A percentile compares a stretch with the other conserved stretches of the same genome.
Conservation (phyloP, 2,329 filamentous ascomycete genomes). For the Pseudocercospora cruenta region DNA sequence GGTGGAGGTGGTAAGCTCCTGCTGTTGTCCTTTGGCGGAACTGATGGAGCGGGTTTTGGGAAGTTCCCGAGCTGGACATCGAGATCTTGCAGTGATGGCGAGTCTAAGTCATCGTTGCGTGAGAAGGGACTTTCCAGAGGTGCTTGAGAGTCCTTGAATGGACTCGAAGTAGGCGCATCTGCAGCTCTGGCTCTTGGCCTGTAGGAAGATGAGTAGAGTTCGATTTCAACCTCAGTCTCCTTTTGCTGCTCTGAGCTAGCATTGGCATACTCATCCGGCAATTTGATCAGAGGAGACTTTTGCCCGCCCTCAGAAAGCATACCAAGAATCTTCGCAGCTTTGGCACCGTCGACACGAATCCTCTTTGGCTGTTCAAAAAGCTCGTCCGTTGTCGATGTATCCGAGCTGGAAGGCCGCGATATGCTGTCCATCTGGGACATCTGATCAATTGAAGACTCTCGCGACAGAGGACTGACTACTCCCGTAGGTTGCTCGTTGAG, state of each 20-base stretch:
- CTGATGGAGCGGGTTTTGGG: conserved; percentile 17
- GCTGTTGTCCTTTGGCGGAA: not conserved
- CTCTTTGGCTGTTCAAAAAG: conserved; percentile 18
- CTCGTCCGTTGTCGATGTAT: not conserved
- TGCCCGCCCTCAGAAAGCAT: conserved; percentile 19
- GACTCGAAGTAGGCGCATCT: not conserved
- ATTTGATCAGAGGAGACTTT: conserved; percentile 8
- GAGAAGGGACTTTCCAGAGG: not conserved
- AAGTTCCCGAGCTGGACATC: conserved; percentile 27
- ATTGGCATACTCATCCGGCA: conserved; percentile 6
- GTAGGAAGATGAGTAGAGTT: not conserved
- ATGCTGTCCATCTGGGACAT: not conserved
- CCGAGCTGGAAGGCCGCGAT: conserved; percentile 1
- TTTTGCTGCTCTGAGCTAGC: not conserved
- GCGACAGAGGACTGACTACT: not conserved
- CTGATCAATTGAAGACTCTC: not conserved
- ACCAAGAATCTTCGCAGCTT: conserved; percentile 35
- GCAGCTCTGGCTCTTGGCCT: not conserved
- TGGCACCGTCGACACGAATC: conserved; percentile 31
- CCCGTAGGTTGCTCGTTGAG: not conserved
- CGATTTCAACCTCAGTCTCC: conserved; percentile 5
- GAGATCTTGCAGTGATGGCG: conserved; percentile 18
- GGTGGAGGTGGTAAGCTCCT: not conserved
- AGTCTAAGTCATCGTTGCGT: not conserved
- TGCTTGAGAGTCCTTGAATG: not conserved